Percentiles rank a stretch among this genome's conserved stretches.
These are phyloP conservation scores for Microdochium paspali DNA, from an alignment of 2,329 filamentous ascomycete genomes.

Conservation along the genomic window DNA sequence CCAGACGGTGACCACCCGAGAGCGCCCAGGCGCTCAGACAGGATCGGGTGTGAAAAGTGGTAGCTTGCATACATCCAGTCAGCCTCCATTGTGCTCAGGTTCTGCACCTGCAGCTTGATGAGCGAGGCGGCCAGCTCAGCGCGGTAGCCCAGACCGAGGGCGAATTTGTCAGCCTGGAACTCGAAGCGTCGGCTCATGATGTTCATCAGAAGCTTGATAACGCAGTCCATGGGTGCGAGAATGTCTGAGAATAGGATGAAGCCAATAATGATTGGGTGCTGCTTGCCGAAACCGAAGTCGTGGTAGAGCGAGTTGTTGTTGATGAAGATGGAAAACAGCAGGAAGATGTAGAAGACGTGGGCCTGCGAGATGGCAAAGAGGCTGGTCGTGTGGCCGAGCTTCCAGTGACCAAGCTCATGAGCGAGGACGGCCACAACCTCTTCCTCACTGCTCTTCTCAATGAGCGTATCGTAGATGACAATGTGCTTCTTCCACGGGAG, in stretches of 20 bases:
- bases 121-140: slow-evolving; percentile 76
- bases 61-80: slow-evolving; percentile 98
- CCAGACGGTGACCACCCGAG: slow-evolving; percentile 72
- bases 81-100: slow-evolving; percentile 96
- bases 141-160: slow-evolving; percentile 73
- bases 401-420: slow-evolving; percentile 97
- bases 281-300: slow-evolving; percentile 77
- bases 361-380: slow-evolving; percentile 82
- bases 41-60: slow-evolving; percentile 95
- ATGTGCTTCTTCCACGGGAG: slow-evolving; percentile 99
- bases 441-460: slow-evolving; percentile 85
- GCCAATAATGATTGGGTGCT: slow-evolving; percentile 89
- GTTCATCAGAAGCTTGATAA: slow-evolving; percentile 94
- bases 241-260: slow-evolving; percentile 97
- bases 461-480: slow-evolving; percentile 95
- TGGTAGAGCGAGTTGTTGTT: slow-evolving; percentile 87
- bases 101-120: slow-evolving; percentile 97
- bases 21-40: slow-evolving; percentile 86
- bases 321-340: slow-evolving; percentile 94
- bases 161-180: slow-evolving; percentile 92
- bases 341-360: slow-evolving; percentile 94
- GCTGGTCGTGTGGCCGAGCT: slow-evolving; percentile 85
- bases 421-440: slow-evolving; percentile 93
- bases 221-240: slow-evolving; percentile 86
- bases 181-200: slow-evolving; percentile 89